phyloP scores from a whole-genome alignment of 768 basidiomycete genomes.

The Hericium coralloides region DNA sequence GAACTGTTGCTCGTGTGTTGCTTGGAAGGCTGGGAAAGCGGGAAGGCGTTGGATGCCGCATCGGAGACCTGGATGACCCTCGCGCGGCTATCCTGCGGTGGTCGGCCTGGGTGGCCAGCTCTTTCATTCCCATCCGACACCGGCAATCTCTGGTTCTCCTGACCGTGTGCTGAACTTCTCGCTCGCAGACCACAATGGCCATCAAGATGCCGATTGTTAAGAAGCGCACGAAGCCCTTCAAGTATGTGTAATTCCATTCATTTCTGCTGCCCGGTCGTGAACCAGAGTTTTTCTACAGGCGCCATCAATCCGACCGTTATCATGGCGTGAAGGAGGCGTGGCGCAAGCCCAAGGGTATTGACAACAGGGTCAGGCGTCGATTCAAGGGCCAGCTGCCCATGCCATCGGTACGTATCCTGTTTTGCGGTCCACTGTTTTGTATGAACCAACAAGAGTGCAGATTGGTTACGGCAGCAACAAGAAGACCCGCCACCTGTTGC shows the following conservation, averaged over 20 bases:
- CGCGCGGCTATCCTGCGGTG: no score
- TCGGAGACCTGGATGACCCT: background rate
- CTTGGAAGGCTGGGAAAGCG: background rate
- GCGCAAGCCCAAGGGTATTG: constrained; percentile 99
- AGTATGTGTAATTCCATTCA: constrained; percentile 42
- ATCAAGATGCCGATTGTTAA: constrained; percentile 72
- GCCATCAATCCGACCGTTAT: constrained; percentile 99
- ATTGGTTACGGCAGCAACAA: constrained; percentile 90
- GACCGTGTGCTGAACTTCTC: constrained; percentile 2
- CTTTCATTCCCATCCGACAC: no score
- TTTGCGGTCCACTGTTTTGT: no score
- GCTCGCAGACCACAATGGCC: constrained; percentile 9
- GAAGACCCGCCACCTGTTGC: constrained; percentile 94
- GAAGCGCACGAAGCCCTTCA: constrained; percentile 97
- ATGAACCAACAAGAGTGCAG: constrained; percentile 22
- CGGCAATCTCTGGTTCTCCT: background rate
- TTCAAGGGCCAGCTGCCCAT: constrained; percentile 95
- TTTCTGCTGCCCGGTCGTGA: background rate
- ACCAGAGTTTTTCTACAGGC: constrained; percentile 37
- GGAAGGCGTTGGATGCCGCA: background rate
- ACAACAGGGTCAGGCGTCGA: constrained; percentile 92
- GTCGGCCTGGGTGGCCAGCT: no score
- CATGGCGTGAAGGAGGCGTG: constrained; percentile 95
- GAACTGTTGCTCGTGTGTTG: background rate
- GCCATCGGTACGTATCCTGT: constrained; percentile 68